Evolutionary conservation across 768 basidiomycete species (phyloP).

Genomic region (Macrolepiota fuliginosa): DNA sequence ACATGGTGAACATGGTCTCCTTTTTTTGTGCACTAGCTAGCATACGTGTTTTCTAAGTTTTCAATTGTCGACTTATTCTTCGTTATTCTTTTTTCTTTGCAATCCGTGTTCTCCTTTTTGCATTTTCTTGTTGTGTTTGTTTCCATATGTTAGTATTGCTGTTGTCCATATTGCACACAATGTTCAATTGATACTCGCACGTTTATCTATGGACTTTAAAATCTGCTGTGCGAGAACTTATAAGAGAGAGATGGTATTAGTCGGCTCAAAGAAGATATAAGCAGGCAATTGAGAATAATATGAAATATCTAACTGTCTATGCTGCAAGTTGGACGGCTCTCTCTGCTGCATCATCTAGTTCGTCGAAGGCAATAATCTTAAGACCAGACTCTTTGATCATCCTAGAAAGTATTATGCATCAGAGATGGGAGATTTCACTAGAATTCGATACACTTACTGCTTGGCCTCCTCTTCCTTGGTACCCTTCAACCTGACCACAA

Average conservation of each 20-base stretch:
- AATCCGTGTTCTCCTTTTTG: slow-evolving; percentile 19
- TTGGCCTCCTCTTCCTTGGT: slow-evolving; percentile 97
- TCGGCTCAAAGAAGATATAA: slow-evolving; percentile 1
- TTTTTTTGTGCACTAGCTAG: slow-evolving; percentile 15
- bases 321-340: slow-evolving; percentile 71
- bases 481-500: slow-evolving; percentile 94
- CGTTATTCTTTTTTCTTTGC: slow-evolving; percentile 25
- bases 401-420: slow-evolving; percentile 38
- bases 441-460: slow-evolving; percentile 52
- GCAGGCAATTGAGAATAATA: slow-evolving; percentile 1
- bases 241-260: slow-evolving; percentile 13
- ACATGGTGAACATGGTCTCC: slow-evolving; percentile 42
- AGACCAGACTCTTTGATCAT: slow-evolving; percentile 93
- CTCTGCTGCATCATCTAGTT: slow-evolving; percentile 88
- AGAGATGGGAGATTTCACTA: not conserved
- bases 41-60: slow-evolving; percentile 28
- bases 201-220: slow-evolving; percentile 1
- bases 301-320: slow-evolving; percentile 29
- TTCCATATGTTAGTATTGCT: slow-evolving; percentile 36
- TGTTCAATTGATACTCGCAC: slow-evolving; percentile 17
- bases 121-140: slow-evolving; percentile 29
- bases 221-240: not conserved
- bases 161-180: slow-evolving; percentile 28
- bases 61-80: slow-evolving; percentile 34
- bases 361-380: slow-evolving; percentile 91